Evolutionary conservation across 768 basidiomycete species (phyloP), one percentile per base, ranked within the genome.

Genomic region (Panaeolus papilionaceus): DNA sequence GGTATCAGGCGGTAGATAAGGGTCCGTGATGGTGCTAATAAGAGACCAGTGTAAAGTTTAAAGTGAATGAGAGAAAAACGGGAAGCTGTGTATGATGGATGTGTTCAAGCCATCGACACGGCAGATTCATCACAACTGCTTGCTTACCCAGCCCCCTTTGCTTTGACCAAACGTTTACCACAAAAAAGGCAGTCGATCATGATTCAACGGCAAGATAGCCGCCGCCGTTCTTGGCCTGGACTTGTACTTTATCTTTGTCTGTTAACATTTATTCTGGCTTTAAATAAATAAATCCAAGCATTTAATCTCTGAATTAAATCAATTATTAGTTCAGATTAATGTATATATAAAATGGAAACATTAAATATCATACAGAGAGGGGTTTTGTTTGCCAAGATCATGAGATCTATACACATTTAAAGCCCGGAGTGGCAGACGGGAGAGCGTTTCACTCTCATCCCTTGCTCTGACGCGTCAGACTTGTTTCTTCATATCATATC

Each of bases 131-230:
- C 54, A 58, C 54, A 58, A 58, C 28, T 58, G 54, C 54, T 58
- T 58, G 28, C 54, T 58, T 58, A 58, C 54, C 54, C 54, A 58
- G 54, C 54, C 54, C 54, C 54, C 54, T 58, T 58, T 58, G 54
- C 54, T 28, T 23, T 51, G 20, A 26, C 42, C 42, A 44, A 44
- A 33, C 54, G 6, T 33, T 58, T 6, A 58, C 54, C 26, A 58
- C 54, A 58, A 58, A 58, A 58, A 58, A 58, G 54, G 54, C 54
- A 58, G 54, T 58, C 54, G 54, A 58, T 58, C 54, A 58, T 58
- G 20, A 58, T 58, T 58, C 54, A 37, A 58, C 54, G 54, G 54
- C 54, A 58, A 58, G 54, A 58, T 58, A 58, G 54, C 54, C 54
- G 54, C 54, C 54, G 54, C 47, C 47, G 47, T 58, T 58, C 54